phyloP scores from a whole-genome alignment of 208 protist species.

The Leishmania martiniquensis region DNA sequence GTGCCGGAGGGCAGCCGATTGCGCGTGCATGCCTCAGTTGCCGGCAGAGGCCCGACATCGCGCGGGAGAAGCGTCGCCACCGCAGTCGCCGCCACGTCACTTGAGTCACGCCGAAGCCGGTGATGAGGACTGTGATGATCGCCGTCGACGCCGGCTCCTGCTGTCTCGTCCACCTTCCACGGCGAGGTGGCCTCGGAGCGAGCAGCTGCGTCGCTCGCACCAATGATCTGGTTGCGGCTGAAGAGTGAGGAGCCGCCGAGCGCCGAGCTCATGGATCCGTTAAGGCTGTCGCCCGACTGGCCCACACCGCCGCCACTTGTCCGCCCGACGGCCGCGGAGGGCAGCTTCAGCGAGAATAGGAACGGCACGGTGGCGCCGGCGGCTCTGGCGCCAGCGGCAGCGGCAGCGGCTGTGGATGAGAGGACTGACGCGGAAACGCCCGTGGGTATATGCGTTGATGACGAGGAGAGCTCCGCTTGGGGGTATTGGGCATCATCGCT shows the following conservation, averaged over 20 bases:
- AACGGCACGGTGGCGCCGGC: conserved; percentile 4
- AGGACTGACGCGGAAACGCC: background rate
- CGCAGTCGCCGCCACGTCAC: background rate
- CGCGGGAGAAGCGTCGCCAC: conserved; percentile 14
- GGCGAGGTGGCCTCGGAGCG: background rate
- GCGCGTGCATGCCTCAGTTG: conserved; percentile 28
- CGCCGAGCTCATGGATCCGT: background rate
- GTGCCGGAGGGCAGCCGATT: conserved; percentile 63
- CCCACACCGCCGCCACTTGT: background rate
- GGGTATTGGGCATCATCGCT: background rate
- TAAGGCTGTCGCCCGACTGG: conserved; percentile 8
- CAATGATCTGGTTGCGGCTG: background rate
- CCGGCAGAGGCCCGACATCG: conserved; percentile 45
- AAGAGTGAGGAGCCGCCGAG: background rate
- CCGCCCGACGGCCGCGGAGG: background rate
- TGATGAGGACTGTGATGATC: conserved; percentile 8
- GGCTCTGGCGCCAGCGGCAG: conserved; percentile 5
- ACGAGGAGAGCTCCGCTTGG: background rate
- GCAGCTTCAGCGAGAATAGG: conserved; percentile 27
- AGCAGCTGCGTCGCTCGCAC: background rate
- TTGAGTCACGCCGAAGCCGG: too few relatives aligned
- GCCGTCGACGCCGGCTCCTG: background rate
- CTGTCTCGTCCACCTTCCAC: background rate
- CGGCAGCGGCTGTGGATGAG: background rate
- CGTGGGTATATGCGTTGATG: conserved; percentile 2